Evolutionary conservation across 129 eudicot genomes (phyloP).

Genomic region (Smallanthus sonchifolius): DNA sequence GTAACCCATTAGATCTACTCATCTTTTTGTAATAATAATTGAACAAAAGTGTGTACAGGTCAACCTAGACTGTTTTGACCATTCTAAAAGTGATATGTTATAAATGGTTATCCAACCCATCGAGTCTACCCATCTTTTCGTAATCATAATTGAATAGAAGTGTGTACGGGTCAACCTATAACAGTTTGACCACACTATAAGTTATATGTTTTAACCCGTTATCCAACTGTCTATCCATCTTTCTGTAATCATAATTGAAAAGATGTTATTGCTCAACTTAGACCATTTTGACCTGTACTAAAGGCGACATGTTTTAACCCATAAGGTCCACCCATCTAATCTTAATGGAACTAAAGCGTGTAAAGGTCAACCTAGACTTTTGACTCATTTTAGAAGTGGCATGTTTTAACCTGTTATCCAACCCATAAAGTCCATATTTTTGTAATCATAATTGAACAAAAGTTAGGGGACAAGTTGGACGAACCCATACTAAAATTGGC

Average conservation of each 20-base stretch:
- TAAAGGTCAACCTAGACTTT: too few relatives aligned
- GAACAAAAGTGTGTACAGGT: not conserved
- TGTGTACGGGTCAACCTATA: not conserved
- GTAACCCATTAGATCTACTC: not conserved
- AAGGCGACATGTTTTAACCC: not conserved
- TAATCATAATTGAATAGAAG: not conserved
- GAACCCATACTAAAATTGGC: not conserved
- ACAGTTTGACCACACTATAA: not conserved
- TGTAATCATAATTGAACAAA: too few relatives aligned
- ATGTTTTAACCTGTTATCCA: too few relatives aligned
- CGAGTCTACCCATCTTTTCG: not conserved
- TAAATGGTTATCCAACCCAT: not conserved
- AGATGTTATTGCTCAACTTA: not conserved
- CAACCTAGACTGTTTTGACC: not conserved
- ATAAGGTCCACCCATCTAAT: not conserved
- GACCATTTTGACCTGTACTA: not conserved
- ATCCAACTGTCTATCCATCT: too few relatives aligned
- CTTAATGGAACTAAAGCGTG: too few relatives aligned
- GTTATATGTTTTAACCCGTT: not conserved
- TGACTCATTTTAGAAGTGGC: too few relatives aligned
- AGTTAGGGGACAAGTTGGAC: too few relatives aligned
- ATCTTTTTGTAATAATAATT: too few relatives aligned
- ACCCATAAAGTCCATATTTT: not conserved
- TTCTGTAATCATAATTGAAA: not conserved
- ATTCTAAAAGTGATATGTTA: not conserved